These are phyloP conservation scores for Aspergillus carlsbadensis DNA, from an alignment of 495 filamentous ascomycete genomes.

Conservation along the genomic window DNA sequence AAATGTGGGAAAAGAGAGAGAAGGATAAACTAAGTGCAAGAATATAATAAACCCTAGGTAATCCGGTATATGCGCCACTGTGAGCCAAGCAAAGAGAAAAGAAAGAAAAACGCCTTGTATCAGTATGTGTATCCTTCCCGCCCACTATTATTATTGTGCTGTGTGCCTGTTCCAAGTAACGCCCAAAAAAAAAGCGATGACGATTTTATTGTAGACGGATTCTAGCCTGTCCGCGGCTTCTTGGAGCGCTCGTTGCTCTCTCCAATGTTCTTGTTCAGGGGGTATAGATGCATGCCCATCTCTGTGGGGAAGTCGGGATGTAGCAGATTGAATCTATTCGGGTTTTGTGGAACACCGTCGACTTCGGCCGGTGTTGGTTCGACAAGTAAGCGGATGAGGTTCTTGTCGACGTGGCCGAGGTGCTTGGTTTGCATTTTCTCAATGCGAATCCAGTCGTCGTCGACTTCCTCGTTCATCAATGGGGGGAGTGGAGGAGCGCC, in stretches of 20 bases:
- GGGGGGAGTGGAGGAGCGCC: conserved; percentile 50
- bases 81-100: neutral
- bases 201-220: neutral
- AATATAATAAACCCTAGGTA: neutral
- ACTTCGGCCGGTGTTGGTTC: conserved; percentile 31
- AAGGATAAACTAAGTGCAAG: conserved; percentile 2
- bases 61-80: conserved; percentile 1
- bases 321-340: conserved; percentile 35
- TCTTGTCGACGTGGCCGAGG: conserved; percentile 36
- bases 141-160: neutral
- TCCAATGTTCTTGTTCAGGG: conserved; percentile 18
- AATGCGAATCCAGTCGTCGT: conserved; percentile 60
- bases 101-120: conserved; percentile 15
- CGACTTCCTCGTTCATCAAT: conserved; percentile 56
- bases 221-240: conserved; percentile 14
- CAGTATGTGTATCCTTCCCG: neutral
- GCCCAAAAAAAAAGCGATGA: conserved; percentile 8
- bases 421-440: conserved; percentile 40
- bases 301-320: conserved; percentile 43
- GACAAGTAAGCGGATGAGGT: conserved; percentile 37
- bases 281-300: conserved; percentile 39
- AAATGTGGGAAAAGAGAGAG: neutral
- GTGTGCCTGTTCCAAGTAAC: conserved; percentile 5
- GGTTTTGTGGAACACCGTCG: conserved; percentile 34
- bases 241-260: conserved; percentile 19